These are phyloP conservation scores for Vaccinium macrocarpon DNA, from an alignment of 148 eudicot genomes.

Conservation along the genomic window DNA sequence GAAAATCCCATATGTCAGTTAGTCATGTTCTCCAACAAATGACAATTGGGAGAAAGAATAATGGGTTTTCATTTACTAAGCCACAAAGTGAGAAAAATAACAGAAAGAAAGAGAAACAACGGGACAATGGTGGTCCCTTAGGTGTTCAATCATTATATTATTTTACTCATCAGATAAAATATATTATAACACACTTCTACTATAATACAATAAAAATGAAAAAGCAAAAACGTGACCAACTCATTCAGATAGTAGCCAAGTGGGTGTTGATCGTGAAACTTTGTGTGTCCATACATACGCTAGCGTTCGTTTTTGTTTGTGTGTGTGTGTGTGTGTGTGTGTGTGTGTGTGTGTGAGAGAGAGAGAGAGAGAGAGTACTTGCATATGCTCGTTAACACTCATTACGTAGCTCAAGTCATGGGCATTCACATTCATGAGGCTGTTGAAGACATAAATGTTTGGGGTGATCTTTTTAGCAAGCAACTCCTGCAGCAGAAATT, in stretches of 20 bases:
- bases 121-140: background rate
- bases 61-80: background rate
- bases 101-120: background rate
- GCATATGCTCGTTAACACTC: slow-evolving; percentile 79
- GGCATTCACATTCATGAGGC: slow-evolving; percentile 94
- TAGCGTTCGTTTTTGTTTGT: too few relatives aligned
- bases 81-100: slow-evolving; percentile 6
- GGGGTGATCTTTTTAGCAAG: slow-evolving; percentile 60
- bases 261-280: background rate
- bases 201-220: background rate
- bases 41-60: background rate
- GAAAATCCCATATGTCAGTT: background rate
- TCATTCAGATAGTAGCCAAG: background rate
- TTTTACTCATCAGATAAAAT: background rate
- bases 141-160: slow-evolving; percentile 2
- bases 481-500: slow-evolving; percentile 59
- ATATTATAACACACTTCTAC: background rate
- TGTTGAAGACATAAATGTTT: slow-evolving; percentile 81
- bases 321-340: slow-evolving; percentile 1
- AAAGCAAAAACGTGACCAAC: slow-evolving; percentile 4
- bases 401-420: slow-evolving; percentile 67
- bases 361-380: slow-evolving; percentile 45
- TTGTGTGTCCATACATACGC: background rate
- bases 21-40: background rate
- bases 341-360: slow-evolving; percentile 15